Evolutionary conservation across 371 early-diverging fungal genomes (phyloP), one percentile per base, ranked within the genome.

Genomic region (Capillidium rhysosporum): DNA sequence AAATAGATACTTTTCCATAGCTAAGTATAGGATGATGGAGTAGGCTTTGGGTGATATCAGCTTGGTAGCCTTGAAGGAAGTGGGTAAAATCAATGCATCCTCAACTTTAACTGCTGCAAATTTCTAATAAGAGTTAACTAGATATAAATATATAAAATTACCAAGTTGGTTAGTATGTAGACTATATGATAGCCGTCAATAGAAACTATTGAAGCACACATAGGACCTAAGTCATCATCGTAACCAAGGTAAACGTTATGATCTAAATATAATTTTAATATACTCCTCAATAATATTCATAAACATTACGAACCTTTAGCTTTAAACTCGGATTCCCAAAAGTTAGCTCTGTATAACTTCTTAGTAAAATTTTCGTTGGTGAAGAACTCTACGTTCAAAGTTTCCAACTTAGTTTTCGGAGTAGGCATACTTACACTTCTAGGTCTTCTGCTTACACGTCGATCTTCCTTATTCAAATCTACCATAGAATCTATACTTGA

Each of bases 151-250:
- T 16, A 3, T 31, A 39, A 34, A 40, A 52, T n/a, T 40, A 40
- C 40, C 44, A n/a, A 53, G 20, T 40, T 53, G 20, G 54, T 28
- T 28, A 21, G n/a, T 21, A 53, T 44, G 40, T 45, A 45, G 21
- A 53, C 54, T 14, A 44, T 24, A 53, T 53, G 26, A 5, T 28
- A 40, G 2, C 24, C n/a, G 3, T 53, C 54, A 25, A 24, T 24
- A 18, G 40, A 20, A 24, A 26, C 7, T 40, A 53, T 16, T n/a
- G 54, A 44, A 29, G 40, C 28, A 29, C 41, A 53, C 14, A 53
- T 28, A 20, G 54, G 54, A 16, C 54, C 54, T 3, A 53, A 29
- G 29, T 53, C 54, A 24, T 53, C 54, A 29, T 53, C 54, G 18
- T 53, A 53, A 8, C 54, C 54, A 23, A 53, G 8, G 43, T 43